phyloP scores from a whole-genome alignment of 345 rosid species.

The Brassica napus region DNA sequence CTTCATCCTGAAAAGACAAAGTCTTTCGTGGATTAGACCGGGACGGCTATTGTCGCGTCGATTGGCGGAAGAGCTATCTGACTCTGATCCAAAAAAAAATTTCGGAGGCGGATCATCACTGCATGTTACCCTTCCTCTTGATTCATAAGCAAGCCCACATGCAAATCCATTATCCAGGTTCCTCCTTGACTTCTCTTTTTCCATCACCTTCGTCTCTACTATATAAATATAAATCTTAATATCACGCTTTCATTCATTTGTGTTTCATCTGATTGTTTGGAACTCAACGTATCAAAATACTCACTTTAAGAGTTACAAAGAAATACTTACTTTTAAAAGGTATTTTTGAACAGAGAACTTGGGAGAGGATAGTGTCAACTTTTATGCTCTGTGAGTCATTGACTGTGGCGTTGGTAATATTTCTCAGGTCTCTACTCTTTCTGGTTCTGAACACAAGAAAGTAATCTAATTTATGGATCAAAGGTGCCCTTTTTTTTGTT shows the following conservation, averaged over 20 bases:
- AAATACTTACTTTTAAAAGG: neutral
- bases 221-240: too few species aligned
- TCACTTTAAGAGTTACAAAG: neutral
- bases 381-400: neutral
- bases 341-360: neutral
- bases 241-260: too few species aligned
- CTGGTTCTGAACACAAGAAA: neutral
- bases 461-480: too few species aligned
- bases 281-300: neutral
- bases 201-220: too few species aligned
- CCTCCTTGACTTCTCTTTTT: too few species aligned
- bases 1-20: too few species aligned
- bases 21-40: too few species aligned
- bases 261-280: too few species aligned
- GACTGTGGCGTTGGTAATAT: neutral
- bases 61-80: neutral
- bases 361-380: neutral
- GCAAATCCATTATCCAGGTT: neutral
- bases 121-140: neutral
- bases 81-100: neutral
- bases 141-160: neutral
- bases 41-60: too few species aligned
- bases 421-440: neutral
- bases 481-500: neutral
- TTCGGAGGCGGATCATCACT: neutral